Base-by-base conservation (phyloP, 164 flowering plant genomes). In the Chimonanthus praecox region DNA sequence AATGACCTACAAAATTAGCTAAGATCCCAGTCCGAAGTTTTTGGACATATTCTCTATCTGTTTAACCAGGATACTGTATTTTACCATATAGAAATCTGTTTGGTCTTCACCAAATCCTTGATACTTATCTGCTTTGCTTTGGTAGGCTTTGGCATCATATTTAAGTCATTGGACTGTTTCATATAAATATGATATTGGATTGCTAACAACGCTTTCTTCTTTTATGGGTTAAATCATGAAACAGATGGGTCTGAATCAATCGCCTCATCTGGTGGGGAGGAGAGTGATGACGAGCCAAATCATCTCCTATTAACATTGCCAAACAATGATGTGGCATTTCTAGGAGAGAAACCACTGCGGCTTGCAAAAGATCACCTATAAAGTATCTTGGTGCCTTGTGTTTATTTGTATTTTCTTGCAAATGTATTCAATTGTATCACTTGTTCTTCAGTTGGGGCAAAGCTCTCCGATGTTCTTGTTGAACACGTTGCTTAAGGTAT, bases 321-420 rank as follows among this genome's bases (percentile, higher is more conserved):
- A 78, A 87, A 85, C 70, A 82, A 86, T 18, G 92, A 89, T 74
- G 80, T 90, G 69, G 87, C 92, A 61, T 89, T 84, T 82, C 75
- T 91, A 10, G 83, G 82, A 80, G 98, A 91, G 51, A 87, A 82
- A 78, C 87, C 95, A 45, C 83, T 88, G 54, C 82, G 79, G 79
- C 78, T 89, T 71, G 89, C 90, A 49, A 86, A 79, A 76, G 94
- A 92, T 69, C 85, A 82, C 48, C 58, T 85, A 50, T 88, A 79
- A 88, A 68, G 50, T 51, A 51, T 74, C 16, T 61, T 5, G 16
- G 21, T 33, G 47, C 58, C 15, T 5, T 67, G 68, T 20, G 73
- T 60, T 69, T 74, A 78, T 65, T 51, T 76, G 79, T 74, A 64
- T 45, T 69, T 33, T 64, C 71, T 72, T 65, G 78, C 69, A 68